Percentiles rank a stretch among this genome's conserved stretches.
These are phyloP conservation scores for Zymoseptoria passerinii DNA, from an alignment of 2,329 filamentous ascomycete species.

Conservation along the genomic window DNA sequence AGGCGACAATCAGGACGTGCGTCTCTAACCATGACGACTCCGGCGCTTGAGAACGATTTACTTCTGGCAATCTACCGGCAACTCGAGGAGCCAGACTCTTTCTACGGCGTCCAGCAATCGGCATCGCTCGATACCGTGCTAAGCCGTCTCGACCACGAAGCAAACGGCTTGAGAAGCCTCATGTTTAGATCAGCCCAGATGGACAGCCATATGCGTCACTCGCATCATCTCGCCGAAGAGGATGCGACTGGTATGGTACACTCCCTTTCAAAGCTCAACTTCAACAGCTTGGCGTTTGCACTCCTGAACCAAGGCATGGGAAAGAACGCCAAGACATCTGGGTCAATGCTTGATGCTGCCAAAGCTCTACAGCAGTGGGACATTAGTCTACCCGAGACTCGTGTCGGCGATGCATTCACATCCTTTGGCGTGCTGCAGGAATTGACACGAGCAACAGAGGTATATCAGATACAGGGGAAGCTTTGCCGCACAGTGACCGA, in stretches of 20 bases:
- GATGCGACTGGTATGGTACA: constrained; percentile 65
- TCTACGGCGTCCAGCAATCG: constrained; percentile 79
- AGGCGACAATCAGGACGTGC: constrained; percentile 20
- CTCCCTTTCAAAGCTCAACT: constrained; percentile 69
- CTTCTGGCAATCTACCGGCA: constrained; percentile 79
- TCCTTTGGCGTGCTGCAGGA: constrained; percentile 76
- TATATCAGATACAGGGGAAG: constrained; percentile 4
- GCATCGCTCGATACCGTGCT: constrained; percentile 71
- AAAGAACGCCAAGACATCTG: constrained; percentile 35
- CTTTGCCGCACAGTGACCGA: constrained; percentile 7
- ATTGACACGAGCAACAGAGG: constrained; percentile 36
- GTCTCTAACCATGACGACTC: constrained; percentile 29
- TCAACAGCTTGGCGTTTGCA: constrained; percentile 77
- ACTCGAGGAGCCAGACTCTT: constrained; percentile 91
- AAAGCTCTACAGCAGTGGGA: constrained; percentile 87
- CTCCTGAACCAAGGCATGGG: constrained; percentile 61
- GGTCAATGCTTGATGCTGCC: constrained; percentile 26
- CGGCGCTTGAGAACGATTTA: constrained; percentile 51
- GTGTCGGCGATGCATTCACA: constrained; percentile 29
- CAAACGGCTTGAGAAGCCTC: constrained; percentile 75
- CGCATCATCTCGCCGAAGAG: constrained; percentile 45
- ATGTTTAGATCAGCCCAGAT: constrained; percentile 86
- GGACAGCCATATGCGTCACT: constrained; percentile 68
- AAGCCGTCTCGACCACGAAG: constrained; percentile 78
- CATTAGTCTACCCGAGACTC: constrained; percentile 60